These are phyloP conservation scores for Dothistroma pini DNA, from an alignment of 2,329 filamentous ascomycete species.

Conservation along the genomic window DNA sequence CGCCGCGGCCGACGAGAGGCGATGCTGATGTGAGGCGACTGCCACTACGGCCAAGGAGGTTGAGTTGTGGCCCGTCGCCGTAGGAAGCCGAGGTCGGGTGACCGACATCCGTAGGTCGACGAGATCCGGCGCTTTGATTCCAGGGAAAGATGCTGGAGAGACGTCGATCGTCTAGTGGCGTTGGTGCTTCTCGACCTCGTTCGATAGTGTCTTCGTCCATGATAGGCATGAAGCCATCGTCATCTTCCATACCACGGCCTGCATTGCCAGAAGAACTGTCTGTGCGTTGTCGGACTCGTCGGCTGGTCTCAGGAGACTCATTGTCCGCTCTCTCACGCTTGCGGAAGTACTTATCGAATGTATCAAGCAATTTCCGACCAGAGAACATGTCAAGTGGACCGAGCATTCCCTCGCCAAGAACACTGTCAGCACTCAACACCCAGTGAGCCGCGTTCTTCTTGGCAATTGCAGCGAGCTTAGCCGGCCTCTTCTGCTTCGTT, in stretches of 20 bases:
- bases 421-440: constrained; percentile 52
- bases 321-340: constrained; percentile 30
- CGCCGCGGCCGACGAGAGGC: constrained; percentile 54
- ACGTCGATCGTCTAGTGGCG: constrained; percentile 59
- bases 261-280: constrained; percentile 34
- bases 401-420: constrained; percentile 41
- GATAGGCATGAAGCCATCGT: constrained; percentile 15
- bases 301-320: constrained; percentile 26
- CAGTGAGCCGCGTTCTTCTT: constrained; percentile 62
- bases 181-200: constrained; percentile 64
- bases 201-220: constrained; percentile 53
- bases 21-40: constrained; percentile 57
- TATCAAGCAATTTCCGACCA: constrained; percentile 52
- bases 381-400: constrained; percentile 58
- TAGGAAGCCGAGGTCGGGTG: constrained; percentile 32
- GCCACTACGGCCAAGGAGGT: constrained; percentile 41
- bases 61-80: constrained; percentile 21
- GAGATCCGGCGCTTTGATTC: constrained; percentile 50
- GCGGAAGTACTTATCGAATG: constrained; percentile 36
- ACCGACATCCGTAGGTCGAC: constrained; percentile 40
- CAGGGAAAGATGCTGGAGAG: constrained; percentile 64
- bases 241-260: constrained; percentile 29
- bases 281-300: constrained; percentile 33
- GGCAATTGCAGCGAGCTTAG: constrained; percentile 43
- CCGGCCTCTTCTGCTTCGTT: constrained; percentile 41